Evolutionary conservation across 805 yeast genomes (phyloP), one percentile per base, ranked within the genome.

Genomic region (Spathaspora passalidarum): DNA sequence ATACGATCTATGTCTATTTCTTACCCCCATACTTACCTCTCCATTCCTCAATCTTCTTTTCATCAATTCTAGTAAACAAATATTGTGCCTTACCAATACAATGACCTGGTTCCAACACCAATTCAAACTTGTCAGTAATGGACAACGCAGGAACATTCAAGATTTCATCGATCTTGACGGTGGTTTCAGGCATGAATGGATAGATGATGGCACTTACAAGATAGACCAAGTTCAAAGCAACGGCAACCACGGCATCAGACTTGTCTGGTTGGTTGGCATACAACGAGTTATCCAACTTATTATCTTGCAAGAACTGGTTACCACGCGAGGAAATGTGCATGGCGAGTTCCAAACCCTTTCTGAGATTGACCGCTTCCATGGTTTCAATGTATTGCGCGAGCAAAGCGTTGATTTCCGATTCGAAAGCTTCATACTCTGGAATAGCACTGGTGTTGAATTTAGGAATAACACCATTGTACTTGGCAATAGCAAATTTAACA

Each of bases 261-360:
- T 81, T 82, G 26, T 78, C 88, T 38, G 97, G 96, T 41, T 69
- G 63, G 59, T 88, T 81, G 46, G 81, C 79, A 67, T 82, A 88
- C 53, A 91, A 75, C 8, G 87, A 75, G 76, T 94, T 94, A 68
- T 92, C 98, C 58, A 94, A 78, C 71, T 91, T 91, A 73, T 91
- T 90, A 43, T 92, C 99, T 72, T 94, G 99, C 65, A 94, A 78
- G 78, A 92, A 94, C 66, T 78, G 86, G 71, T 94, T 94, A 68
- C 99, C 99, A 58, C 96, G 82, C 17, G 96, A 81, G 48, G 96
- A 86, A 47, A 94, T 73, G 25, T 87, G 76, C 97, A 94, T 90
- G 50, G 96, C 96, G 32, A 82, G 66, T 66, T 91, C 98, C 52
- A 92, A 75, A 63, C 97, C 98, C 61, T 82, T 85, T 68, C 97